Conservation (phyloP, 495 filamentous ascomycete species). For the Trichocladium antarcticum region DNA sequence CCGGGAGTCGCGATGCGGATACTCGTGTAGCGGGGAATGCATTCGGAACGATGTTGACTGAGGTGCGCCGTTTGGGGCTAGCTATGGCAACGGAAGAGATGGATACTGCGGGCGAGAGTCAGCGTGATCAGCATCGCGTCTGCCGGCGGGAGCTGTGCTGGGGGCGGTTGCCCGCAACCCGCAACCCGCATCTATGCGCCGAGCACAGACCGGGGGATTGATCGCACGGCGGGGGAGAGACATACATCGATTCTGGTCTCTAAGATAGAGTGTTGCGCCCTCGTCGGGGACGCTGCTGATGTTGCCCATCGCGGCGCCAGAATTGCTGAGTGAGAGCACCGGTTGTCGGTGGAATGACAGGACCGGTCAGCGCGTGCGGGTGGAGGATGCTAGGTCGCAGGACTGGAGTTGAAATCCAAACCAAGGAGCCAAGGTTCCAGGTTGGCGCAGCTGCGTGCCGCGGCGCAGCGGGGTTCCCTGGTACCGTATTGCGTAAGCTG, state of each 20-base stretch:
- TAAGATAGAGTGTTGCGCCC: slow-evolving; percentile 67
- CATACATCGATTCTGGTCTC: slow-evolving; percentile 81
- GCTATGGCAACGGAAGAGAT: slow-evolving; percentile 66
- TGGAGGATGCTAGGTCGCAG: neutral
- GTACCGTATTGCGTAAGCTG: too few species aligned
- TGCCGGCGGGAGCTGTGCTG: too few species aligned
- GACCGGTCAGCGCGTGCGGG: neutral
- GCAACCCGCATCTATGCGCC: neutral
- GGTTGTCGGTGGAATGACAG: slow-evolving; percentile 5
- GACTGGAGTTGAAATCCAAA: slow-evolving; percentile 3
- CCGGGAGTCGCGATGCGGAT: slow-evolving; percentile 58
- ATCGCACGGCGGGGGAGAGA: slow-evolving; percentile 14
- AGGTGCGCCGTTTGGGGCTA: slow-evolving; percentile 59
- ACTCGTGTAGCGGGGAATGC: slow-evolving; percentile 76
- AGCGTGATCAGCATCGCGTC: neutral
- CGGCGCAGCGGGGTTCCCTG: slow-evolving; percentile 16
- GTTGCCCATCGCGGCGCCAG: slow-evolving; percentile 64
- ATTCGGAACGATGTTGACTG: slow-evolving; percentile 76
- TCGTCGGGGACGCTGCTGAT: slow-evolving; percentile 87
- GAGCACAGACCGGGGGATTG: neutral
- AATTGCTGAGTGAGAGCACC: slow-evolving; percentile 12
- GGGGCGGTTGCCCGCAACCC: too few species aligned
- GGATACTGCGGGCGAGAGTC: slow-evolving; percentile 52
- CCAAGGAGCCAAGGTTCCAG: slow-evolving; percentile 3
- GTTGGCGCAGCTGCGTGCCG: slow-evolving; percentile 6